Evolutionary conservation across 805 yeast species (phyloP), one percentile per base, ranked within the genome.

Genomic region (Wickerhamiella kazuoi): DNA sequence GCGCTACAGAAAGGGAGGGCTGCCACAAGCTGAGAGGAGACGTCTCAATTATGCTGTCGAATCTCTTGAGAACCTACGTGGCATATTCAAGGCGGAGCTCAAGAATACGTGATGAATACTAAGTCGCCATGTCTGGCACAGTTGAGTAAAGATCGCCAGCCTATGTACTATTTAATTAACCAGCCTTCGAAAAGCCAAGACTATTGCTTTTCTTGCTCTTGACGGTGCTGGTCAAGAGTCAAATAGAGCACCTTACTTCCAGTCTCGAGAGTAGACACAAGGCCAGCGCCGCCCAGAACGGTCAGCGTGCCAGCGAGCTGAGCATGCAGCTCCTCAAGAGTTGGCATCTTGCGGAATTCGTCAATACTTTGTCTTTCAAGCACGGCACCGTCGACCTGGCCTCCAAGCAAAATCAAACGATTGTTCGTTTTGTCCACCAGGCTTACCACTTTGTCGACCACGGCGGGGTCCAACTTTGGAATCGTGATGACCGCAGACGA

Each of bases 271-370:
- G 94, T 81, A 61, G 71, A 72, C 11, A 79, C 93, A 54, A 87
- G 68, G 9, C 93, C 93, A 34, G 82, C 86, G 53, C 96, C 97
- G 42, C 94, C 81, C 46, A 81, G 65, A 41, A 79, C 61, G n/a
- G 86, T 76, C 53, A 87, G 71, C 41, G 82, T 65, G 9, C 94
- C 94, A 11, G 79, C 77, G 49, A 90, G 70, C 67, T 86, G 80
- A 8, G 79, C 73, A 42, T 81, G 90, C 48, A 87, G 63, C 48
- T 76, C 74, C 34, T 70, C 73, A 53, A 76, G 64, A 3, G 74
- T 60, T 33, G 94, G 90, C 52, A 90, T 68, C 29, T 69, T 72
- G 62, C 82, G 79, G 64, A 81, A 79, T 45, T 65, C 50, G 33
- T 70, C 64, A 36, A 86, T 59, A 40, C 74, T 65, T 1, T 60